These are phyloP conservation scores for Naematelia aurantialba DNA, from an alignment of 768 basidiomycete species.

Conservation along the genomic window DNA sequence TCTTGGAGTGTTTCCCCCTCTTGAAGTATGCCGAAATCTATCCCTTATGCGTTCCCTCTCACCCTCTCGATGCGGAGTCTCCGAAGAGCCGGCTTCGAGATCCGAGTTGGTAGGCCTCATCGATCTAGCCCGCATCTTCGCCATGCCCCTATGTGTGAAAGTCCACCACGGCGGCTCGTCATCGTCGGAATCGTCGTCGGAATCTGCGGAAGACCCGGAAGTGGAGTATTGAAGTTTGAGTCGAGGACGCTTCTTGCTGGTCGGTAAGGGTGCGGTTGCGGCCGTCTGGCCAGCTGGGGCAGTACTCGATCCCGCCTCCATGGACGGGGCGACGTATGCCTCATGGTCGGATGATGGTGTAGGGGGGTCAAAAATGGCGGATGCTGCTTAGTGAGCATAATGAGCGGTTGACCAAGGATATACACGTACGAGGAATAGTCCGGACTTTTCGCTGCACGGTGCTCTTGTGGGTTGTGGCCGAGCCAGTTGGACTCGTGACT, in stretches of 20 bases:
- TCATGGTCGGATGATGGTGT: slow-evolving; percentile 24
- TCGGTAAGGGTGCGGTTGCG: slow-evolving; percentile 9
- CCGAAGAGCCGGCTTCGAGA: background rate
- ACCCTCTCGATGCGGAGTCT: background rate
- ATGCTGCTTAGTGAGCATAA: slow-evolving; percentile 17
- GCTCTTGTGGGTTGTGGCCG: background rate
- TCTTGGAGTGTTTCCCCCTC: no score
- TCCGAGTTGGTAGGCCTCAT: background rate
- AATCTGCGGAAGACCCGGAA: slow-evolving; percentile 21
- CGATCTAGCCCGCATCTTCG: slow-evolving; percentile 25
- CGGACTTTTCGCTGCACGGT: slow-evolving; percentile 22
- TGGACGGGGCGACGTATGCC: background rate
- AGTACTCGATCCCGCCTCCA: background rate
- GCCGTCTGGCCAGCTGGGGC: background rate
- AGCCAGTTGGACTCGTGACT: background rate
- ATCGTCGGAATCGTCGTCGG: slow-evolving; percentile 22
- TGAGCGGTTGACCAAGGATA: background rate
- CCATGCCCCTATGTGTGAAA: slow-evolving; percentile 35
- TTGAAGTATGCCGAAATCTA: background rate
- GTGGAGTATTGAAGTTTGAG: slow-evolving; percentile 18
- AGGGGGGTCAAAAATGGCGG: slow-evolving; percentile 32
- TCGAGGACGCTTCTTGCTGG: slow-evolving; percentile 16
- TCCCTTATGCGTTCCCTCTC: background rate
- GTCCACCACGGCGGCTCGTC: slow-evolving; percentile 44
- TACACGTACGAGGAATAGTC: slow-evolving; percentile 40